These are phyloP conservation scores for Candida ulmi DNA, from an alignment of 805 yeast species.

Conservation along the genomic window DNA sequence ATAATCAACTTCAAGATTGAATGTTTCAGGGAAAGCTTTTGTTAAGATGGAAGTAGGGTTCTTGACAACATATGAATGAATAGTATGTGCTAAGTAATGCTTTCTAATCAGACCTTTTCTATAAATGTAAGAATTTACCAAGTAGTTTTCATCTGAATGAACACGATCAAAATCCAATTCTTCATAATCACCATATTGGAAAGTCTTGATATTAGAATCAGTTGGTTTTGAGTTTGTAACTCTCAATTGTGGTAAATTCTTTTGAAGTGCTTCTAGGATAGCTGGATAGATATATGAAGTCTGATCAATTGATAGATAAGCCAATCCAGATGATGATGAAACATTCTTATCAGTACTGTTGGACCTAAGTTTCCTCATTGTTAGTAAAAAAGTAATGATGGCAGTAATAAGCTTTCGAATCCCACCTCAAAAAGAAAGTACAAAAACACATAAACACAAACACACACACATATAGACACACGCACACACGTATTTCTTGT, in stretches of 20 bases:
- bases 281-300: conserved; percentile 38
- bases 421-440: not conserved
- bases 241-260: conserved; percentile 28
- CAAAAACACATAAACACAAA: not conserved
- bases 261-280: conserved; percentile 24
- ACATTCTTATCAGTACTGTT: not conserved
- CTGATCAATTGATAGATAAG: conserved; percentile 27
- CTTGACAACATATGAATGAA: conserved; percentile 69
- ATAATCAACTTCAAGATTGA: conserved; percentile 81
- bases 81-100: conserved; percentile 80
- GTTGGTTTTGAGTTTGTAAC: conserved; percentile 11
- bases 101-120: conserved; percentile 89
- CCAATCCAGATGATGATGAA: not conserved
- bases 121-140: conserved; percentile 76
- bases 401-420: no score
- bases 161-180: conserved; percentile 72
- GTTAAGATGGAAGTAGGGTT: conserved; percentile 61
- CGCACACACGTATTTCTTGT: not conserved
- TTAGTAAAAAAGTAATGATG: no score
- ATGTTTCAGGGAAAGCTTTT: conserved; percentile 66
- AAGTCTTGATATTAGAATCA: conserved; percentile 30
- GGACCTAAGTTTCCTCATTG: no score
- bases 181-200: conserved; percentile 90
- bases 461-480: not conserved
- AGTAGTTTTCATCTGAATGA: conserved; percentile 40